Percentiles rank a stretch among this genome's conserved stretches.
Conservation (phyloP, 768 basidiomycete species). For the Pleurotus giganteus region DNA sequence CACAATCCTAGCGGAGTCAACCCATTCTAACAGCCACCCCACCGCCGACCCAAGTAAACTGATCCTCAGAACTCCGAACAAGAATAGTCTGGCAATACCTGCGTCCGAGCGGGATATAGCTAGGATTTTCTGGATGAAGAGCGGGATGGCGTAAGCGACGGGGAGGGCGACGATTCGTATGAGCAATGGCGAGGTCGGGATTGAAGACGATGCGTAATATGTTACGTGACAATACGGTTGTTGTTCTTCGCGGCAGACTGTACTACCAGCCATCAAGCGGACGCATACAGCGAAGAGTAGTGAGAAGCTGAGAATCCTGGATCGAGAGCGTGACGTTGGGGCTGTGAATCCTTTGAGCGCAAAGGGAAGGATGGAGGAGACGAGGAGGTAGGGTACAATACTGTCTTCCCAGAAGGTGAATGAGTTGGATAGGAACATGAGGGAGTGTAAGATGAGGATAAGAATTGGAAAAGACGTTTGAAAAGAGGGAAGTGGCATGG, state of each 20-base stretch:
- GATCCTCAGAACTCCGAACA: constrained; percentile 57
- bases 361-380: constrained; percentile 60
- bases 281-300: constrained; percentile 63
- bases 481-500: constrained; percentile 25
- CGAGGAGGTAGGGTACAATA: constrained; percentile 69
- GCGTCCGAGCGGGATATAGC: constrained; percentile 68
- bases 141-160: constrained; percentile 54
- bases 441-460: constrained; percentile 62
- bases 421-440: constrained; percentile 89
- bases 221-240: constrained; percentile 87
- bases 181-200: constrained; percentile 60
- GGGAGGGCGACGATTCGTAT: constrained; percentile 60
- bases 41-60: constrained; percentile 55
- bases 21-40: constrained; percentile 85
- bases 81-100: constrained; percentile 64
- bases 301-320: constrained; percentile 74
- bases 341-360: constrained; percentile 64
- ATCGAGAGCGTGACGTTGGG: constrained; percentile 65
- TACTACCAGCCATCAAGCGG: constrained; percentile 77
- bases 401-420: constrained; percentile 98
- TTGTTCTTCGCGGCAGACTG: constrained; percentile 94
- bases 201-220: constrained; percentile 76
- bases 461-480: constrained; percentile 32
- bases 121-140: constrained; percentile 53
- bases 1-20: constrained; percentile 52